Evolutionary conservation across 2,329 filamentous ascomycete species (phyloP).

Genomic region (Diaporthe eres): DNA sequence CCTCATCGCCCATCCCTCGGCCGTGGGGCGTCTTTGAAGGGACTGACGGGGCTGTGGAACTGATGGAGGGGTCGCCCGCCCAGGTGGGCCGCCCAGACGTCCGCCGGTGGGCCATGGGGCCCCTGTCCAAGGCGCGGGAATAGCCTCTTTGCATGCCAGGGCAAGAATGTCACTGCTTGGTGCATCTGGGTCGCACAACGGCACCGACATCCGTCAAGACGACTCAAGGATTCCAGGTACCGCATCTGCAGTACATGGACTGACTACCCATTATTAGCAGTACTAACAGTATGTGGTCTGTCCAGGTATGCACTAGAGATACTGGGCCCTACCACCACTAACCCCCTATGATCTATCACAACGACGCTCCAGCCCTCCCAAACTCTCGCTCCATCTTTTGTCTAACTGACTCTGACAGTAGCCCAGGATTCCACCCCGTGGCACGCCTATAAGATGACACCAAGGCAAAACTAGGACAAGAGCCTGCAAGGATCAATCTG

Average conservation of each 20-base stretch:
- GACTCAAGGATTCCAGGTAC: neutral
- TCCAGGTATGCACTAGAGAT: neutral
- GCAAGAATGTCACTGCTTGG: slow-evolving; percentile 20
- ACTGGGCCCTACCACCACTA: neutral
- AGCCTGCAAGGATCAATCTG: slow-evolving; percentile 22
- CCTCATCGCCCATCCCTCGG: slow-evolving; percentile 24
- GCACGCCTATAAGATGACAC: slow-evolving; percentile 19
- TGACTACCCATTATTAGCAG: neutral
- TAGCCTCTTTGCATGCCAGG: slow-evolving; percentile 28
- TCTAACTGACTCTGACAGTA: slow-evolving; percentile 1
- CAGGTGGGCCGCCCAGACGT: slow-evolving; percentile 29
- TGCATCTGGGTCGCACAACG: neutral
- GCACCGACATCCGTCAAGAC: slow-evolving; percentile 14
- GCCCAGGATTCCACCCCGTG: slow-evolving; percentile 11
- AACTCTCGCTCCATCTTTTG: slow-evolving; percentile 25
- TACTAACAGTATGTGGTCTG: neutral
- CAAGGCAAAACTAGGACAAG: slow-evolving; percentile 4
- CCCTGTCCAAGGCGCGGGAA: slow-evolving; percentile 23
- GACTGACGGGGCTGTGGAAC: slow-evolving; percentile 1
- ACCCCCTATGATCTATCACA: slow-evolving; percentile 21
- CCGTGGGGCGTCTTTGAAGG: slow-evolving; percentile 29
- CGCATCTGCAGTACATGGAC: neutral
- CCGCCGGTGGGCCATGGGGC: slow-evolving; percentile 11
- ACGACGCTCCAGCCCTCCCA: neutral
- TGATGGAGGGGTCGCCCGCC: neutral